Evolutionary conservation across 2,329 filamentous ascomycete species (phyloP), one percentile per base, ranked within the genome.

Genomic region (Arthrobotrys sphaeroides): DNA sequence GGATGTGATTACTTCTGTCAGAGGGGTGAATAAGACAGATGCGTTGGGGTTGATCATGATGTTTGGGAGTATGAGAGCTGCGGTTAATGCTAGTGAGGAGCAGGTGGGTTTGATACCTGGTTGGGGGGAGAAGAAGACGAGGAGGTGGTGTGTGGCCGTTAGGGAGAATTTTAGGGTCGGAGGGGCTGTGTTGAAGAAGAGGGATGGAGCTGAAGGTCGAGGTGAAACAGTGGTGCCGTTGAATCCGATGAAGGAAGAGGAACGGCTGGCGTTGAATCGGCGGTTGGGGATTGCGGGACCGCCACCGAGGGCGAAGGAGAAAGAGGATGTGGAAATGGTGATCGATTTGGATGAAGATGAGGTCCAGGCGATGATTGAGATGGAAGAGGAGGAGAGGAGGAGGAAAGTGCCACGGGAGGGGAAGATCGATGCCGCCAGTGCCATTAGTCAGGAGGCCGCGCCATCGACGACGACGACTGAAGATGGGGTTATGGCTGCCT

Each of bases 1-100:
- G 6, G 94, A 97, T 78, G 97, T 99, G 80, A 90, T 97, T 60
- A 99, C 95, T 0, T 90, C 92, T 1, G 94, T 95, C 1, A 86
- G 94, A 69, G 92, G 90, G 77, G 89, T 99, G 81, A 98, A 98
- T 83, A 97, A 97, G 83, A 93, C 93, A 0, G 95, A 99, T 83
- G 93, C 95, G 0, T 89, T 97, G 7, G 91, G 92, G 26, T 84
- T 99, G 59, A 93, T 98, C 36, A 91, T 92, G 78, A 93, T 93
- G 59, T 99, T 98, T 84, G 95, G 95, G 22, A 96, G 92, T 78
- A 83, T 99, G 70, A 89, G 90, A 78, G 91, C 91, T 38, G 94
- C 94, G 0, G 86, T 98, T 73, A 97, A 97, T 82, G 94, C 93
- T 1, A 88, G 91, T 47, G 88, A 92, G 0, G 95, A 98, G 81